These are phyloP conservation scores for Malassezia pachydermatis DNA, from an alignment of 1,284 basidiomycete species.

Conservation along the genomic window DNA sequence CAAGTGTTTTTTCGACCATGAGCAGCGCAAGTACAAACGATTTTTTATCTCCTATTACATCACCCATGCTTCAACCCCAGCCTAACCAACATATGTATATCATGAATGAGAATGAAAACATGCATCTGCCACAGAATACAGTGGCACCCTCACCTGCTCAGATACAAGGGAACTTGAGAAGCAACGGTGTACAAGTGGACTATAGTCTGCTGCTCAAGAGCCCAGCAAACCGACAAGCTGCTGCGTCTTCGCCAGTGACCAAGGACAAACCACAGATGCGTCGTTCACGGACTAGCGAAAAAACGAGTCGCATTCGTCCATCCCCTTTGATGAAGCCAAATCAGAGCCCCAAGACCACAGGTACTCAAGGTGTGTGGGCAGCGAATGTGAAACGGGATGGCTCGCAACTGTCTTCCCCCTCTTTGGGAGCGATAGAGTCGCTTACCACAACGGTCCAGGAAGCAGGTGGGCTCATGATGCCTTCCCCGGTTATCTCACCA, in stretches of 20 bases:
- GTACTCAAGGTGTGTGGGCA: not conserved
- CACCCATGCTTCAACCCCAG: conserved; percentile 54
- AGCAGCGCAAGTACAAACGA: conserved; percentile 49
- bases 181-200: too few species aligned
- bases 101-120: not conserved
- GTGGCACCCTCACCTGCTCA: too few species aligned
- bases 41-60: conserved; percentile 56
- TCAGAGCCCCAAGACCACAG: conserved; percentile 13
- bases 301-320: conserved; percentile 23
- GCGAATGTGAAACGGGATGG: conserved; percentile 2
- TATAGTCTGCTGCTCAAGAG: too few species aligned
- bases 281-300: not conserved
- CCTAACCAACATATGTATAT: conserved; percentile 23
- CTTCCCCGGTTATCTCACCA: conserved; percentile 12
- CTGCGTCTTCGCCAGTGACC: too few species aligned
- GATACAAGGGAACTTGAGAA: too few species aligned
- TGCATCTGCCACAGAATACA: conserved; percentile 1
- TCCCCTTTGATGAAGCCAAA: conserved; percentile 44
- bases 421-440: conserved; percentile 16
- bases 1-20: conserved; percentile 46
- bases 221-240: too few species aligned
- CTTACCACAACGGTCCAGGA: conserved; percentile 16
- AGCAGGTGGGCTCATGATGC: conserved; percentile 9
- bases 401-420: conserved; percentile 5
- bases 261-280: not conserved